Conservation (phyloP, 371 early-diverging fungal species). For the Mortierella sp. region DNA sequence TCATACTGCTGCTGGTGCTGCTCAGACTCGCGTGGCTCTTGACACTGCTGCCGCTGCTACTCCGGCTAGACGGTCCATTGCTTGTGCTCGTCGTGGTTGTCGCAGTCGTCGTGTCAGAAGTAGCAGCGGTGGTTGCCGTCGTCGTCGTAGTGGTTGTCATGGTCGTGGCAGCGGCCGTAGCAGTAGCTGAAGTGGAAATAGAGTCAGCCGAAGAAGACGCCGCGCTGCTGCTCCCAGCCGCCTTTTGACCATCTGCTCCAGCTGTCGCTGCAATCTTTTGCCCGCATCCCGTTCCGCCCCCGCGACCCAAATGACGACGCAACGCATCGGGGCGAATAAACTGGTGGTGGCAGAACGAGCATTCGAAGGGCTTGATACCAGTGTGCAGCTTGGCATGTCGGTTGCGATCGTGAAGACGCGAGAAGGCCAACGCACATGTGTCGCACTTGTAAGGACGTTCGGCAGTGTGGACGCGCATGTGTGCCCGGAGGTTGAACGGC, state of each 20-base stretch:
- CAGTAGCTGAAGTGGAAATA: background rate
- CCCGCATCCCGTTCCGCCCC: constrained; percentile 51
- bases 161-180: background rate
- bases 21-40: constrained; percentile 30
- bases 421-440: constrained; percentile 73
- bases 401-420: constrained; percentile 85
- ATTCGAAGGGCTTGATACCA: constrained; percentile 75
- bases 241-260: constrained; percentile 11
- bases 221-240: background rate
- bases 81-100: background rate
- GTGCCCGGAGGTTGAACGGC: constrained; percentile 86
- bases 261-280: constrained; percentile 31
- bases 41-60: constrained; percentile 10
- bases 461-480: constrained; percentile 81
- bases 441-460: constrained; percentile 81
- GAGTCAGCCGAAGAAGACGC: background rate
- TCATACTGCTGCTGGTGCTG: constrained; percentile 42
- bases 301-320: constrained; percentile 65
- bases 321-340: constrained; percentile 81
- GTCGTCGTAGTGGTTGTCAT: background rate
- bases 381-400: constrained; percentile 81
- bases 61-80: constrained; percentile 3
- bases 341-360: constrained; percentile 66
- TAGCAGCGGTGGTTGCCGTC: background rate
- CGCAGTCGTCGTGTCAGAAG: background rate